Evolutionary conservation across 129 eudicot genomes (phyloP), one percentile per base, ranked within the genome.

Genomic region (Artemisia annua): DNA sequence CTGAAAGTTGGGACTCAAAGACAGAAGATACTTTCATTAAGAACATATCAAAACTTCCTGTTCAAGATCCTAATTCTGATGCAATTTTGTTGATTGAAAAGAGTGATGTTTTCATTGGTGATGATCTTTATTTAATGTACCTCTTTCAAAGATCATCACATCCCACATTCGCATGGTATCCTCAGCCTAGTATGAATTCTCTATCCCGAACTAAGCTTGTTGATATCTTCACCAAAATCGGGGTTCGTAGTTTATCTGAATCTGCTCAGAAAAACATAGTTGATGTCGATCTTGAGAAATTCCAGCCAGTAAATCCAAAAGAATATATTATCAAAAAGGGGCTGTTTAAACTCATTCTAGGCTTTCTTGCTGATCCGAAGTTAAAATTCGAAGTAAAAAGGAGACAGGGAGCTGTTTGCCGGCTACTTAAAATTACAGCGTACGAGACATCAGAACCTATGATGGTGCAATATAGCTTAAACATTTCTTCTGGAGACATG

Each of bases 111-210:
- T 81, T 87, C 46, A 79, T 84, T 50, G 86, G 72, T 0, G 87
- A 84, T 48, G 88, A 87, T 77, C 85, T 87, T 20, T 66, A 65
- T 44, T 70, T 87, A 76, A 79, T 76, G 77, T 87, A 84, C 18
- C 81, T 81, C 15, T 84, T 87, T 30, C 72, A 76, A 22, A 60
- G 30, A 7, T 75, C 78, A 46, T 60, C 71, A 17, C 75, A 10
- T 28, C 75, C 78, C 14, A 68, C 82, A 1, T 87, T 87, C 24
- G 79, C 67, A 19, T 87, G 89, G 92, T 81, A 68, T 74, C 92
- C 88, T 43, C 80, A 60, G 32, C 74, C 71, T n/a, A 82, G 58
- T 60, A 8, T 56, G 61, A 75, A 52, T 20, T 63, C 78, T 11
- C 44, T 82, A 5, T 75, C 79, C 11, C 74, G 78, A 43, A 19